Conservation (phyloP, 768 basidiomycete species). For the Pisolithus albus region DNA sequence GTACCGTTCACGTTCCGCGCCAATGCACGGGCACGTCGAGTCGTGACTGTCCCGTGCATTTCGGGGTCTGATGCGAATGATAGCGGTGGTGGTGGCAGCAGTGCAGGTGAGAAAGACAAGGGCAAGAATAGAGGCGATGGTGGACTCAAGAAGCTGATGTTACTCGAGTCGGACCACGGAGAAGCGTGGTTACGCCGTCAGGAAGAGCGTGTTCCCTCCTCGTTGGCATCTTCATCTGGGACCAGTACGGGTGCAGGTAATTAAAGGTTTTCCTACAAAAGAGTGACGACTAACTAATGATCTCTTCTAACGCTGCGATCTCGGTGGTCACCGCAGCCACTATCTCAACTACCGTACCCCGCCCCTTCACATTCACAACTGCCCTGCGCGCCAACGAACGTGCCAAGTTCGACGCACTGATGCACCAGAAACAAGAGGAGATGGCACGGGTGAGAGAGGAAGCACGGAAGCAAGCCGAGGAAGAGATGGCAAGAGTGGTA, state of each 20-base stretch:
- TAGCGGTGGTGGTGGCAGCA: too few species aligned
- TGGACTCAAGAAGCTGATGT: background rate
- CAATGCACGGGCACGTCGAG: constrained; percentile 30
- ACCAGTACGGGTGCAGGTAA: constrained; percentile 13
- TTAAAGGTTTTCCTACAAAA: constrained; percentile 20
- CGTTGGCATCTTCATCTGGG: too few species aligned
- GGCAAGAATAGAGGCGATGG: background rate
- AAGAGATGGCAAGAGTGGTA: constrained; percentile 54
- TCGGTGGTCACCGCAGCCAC: background rate
- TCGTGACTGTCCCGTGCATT: too few species aligned
- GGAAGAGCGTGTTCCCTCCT: constrained; percentile 31
- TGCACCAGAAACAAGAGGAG: too few species aligned
- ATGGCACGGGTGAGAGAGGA: too few species aligned
- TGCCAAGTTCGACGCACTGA: too few species aligned
- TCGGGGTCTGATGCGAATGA: too few species aligned
- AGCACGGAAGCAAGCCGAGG: constrained; percentile 12
- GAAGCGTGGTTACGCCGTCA: constrained; percentile 28
- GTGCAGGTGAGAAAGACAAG: background rate
- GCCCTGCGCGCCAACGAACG: constrained; percentile 17
- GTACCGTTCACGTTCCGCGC: constrained; percentile 48
- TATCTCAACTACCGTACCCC: background rate
- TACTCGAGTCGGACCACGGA: constrained; percentile 32
- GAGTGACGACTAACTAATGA: too few species aligned
- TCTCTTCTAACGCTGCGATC: too few species aligned
- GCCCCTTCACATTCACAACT: constrained; percentile 43